Conservation (phyloP, 148 eudicot species). For the Spergularia bocconei region DNA sequence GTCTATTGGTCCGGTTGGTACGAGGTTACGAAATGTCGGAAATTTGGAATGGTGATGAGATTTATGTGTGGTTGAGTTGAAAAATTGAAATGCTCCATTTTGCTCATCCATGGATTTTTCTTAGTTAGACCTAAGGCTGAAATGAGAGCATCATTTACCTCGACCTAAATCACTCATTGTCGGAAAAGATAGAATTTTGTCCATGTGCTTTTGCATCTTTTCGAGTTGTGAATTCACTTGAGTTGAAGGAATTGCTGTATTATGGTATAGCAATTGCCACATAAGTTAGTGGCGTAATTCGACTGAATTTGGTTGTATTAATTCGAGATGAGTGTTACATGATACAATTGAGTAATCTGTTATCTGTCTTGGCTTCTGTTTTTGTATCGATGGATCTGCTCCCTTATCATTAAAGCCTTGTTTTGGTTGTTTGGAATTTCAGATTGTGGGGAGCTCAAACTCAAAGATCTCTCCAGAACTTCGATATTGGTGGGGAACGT, state of each 20-base stretch:
- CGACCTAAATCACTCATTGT: not conserved
- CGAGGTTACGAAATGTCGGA: too few relatives aligned
- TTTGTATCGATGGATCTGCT: not conserved
- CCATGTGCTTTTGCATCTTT: not conserved
- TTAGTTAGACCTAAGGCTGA: too few relatives aligned
- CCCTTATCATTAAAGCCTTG: not conserved
- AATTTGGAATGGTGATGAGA: too few relatives aligned
- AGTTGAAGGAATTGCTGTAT: not conserved
- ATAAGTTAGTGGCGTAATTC: not conserved
- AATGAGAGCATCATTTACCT: too few relatives aligned
- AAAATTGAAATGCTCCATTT: too few relatives aligned
- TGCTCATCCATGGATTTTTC: too few relatives aligned
- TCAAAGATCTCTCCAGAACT: constrained; percentile 92
- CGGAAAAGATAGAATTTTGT: not conserved
- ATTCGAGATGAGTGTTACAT: too few relatives aligned
- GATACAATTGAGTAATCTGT: too few relatives aligned
- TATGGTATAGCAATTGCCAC: not conserved
- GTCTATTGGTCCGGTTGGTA: too few relatives aligned
- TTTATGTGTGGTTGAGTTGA: too few relatives aligned
- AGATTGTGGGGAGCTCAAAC: constrained; percentile 99
- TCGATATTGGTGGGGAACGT: constrained; percentile 96
- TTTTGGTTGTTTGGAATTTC: constrained; percentile 16
- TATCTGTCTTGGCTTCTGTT: not conserved
- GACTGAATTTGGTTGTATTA: not conserved
- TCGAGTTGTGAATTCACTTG: not conserved